Conservation (phyloP, 371 early-diverging fungal species). For the Choanephora cucurbitarum region DNA sequence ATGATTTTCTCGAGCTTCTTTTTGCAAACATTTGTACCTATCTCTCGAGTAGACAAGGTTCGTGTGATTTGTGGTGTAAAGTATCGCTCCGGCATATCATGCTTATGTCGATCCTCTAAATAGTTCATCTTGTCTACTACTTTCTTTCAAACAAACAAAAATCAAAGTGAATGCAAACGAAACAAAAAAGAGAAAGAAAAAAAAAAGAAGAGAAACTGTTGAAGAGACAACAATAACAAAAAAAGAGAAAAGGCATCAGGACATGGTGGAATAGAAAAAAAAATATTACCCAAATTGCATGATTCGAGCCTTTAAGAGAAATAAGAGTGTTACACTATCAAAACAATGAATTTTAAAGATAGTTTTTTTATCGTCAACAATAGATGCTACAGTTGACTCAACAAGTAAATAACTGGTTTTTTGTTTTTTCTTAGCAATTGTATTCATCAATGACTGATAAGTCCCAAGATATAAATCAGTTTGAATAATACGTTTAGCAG, state of each 20-base stretch:
- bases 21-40: conserved; percentile 2
- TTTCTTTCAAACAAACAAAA: not conserved
- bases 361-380: no score
- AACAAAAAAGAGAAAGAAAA: not conserved
- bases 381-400: no score
- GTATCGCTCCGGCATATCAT: conserved; percentile 11
- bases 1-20: not conserved
- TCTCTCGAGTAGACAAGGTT: not conserved
- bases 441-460: no score
- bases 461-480: no score
- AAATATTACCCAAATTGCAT: no score
- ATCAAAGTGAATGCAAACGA: not conserved
- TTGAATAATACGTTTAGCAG: no score
- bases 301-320: not conserved
- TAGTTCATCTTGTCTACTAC: not conserved
- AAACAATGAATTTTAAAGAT: not conserved
- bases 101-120: no score
- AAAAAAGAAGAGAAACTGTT: not conserved
- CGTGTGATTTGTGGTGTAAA: conserved; percentile 12
- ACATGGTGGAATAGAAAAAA: no score
- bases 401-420: no score
- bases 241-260: no score
- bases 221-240: no score
- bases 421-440: no score
- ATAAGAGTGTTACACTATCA: not conserved